Base-by-base conservation (phyloP, 768 basidiomycete species). In the Leucosporidium creatinivorum region DNA sequence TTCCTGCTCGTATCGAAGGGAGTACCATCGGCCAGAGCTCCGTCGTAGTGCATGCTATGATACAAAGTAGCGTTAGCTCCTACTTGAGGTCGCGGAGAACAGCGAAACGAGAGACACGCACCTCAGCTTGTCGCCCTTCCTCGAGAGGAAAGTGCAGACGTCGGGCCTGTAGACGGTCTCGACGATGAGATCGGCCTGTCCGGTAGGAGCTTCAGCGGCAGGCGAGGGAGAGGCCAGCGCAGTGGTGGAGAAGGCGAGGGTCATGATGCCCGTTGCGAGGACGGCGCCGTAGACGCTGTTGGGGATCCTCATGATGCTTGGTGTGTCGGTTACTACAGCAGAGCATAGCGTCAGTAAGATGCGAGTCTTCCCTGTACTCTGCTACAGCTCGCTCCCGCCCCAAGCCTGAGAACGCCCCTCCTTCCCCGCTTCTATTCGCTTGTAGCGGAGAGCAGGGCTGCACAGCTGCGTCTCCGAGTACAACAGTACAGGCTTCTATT, bases 1-100 rank as follows among this genome's bases (percentile, higher is more conserved):
- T 78, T 78, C 26, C 78, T 66, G 8, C 75, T 77, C 23, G 76
- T 77, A 66, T 80, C 80, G 56, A 80, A 80, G 61, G 78, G 75
- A n/a, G 57, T 44, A 3, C 57, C 33, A 74, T 73, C 33, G 65
- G 63, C 15, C 15, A 48, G 7, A 26, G 47, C 30, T 10, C 48
- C 66, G 30, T 71, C 67, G 55, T 68, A 72, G 65, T 72, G 67
- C 70, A 68, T 72, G 1, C 47, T 36, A 13, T 17, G 15, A 44
- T 44, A 2, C 39, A 13, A 44, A 44, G 3, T 13, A 44, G 8
- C 3, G 39, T 44, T 13, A 44, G 39, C 39, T 44, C 39, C n/a
- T n/a, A n/a, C n/a, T n/a, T n/a, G 39, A 47, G 58, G 62, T 70
- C 23, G 48, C 26, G 39, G 10, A 33, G 33, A 10, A 33, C 10